Conservation (phyloP, 768 basidiomycete species). For the Xerocomellus dryophilus region DNA sequence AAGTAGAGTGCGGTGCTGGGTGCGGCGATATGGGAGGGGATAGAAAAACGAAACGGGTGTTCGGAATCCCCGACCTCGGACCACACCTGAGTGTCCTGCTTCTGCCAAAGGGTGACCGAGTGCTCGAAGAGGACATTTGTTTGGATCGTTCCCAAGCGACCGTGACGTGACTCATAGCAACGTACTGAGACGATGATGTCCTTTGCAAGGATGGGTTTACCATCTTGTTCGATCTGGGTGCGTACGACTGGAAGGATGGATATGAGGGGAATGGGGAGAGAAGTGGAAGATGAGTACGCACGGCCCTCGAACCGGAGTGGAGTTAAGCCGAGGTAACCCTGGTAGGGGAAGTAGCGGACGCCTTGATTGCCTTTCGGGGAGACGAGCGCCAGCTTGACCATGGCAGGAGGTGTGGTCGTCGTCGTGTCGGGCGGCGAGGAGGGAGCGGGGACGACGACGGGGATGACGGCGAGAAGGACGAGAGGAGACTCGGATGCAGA, state of each 20-base stretch:
- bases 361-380: conserved; percentile 70
- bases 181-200: conserved; percentile 71
- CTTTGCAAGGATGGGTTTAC: conserved; percentile 62
- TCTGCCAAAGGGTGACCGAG: conserved; percentile 65
- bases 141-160: conserved; percentile 52
- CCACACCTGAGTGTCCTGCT: conserved; percentile 54
- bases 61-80: conserved; percentile 63
- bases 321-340: conserved; percentile 78
- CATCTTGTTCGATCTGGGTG: conserved; percentile 68
- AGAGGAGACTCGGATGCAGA: conserved; percentile 11
- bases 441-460: conserved; percentile 15
- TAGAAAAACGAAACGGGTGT: conserved; percentile 64
- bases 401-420: conserved; percentile 27
- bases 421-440: conserved; percentile 15
- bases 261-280: background rate
- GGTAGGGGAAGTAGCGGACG: conserved; percentile 68
- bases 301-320: conserved; percentile 76
- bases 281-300: conserved; percentile 33
- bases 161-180: conserved; percentile 77
- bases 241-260: conserved; percentile 52
- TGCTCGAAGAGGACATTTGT: conserved; percentile 70
- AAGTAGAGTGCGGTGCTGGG: conserved; percentile 65
- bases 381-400: conserved; percentile 69
- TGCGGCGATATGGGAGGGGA: conserved; percentile 61
- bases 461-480: conserved; percentile 16